Evolutionary conservation across 2,329 filamentous ascomycete species (phyloP).

Genomic region (Mollisiaceae sp.): DNA sequence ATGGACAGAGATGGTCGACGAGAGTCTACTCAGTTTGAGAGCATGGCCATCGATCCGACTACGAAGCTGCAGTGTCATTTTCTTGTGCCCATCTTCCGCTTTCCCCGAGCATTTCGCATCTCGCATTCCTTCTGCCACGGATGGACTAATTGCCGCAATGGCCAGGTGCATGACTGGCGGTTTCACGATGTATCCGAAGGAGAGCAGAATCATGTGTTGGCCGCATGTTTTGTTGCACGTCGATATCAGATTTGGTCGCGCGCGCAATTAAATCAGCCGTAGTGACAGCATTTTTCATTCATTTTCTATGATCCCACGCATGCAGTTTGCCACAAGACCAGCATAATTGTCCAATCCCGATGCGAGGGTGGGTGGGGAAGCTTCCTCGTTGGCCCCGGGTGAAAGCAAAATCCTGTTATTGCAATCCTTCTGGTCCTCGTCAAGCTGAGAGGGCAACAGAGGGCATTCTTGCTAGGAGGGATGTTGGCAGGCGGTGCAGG

Average conservation of each 20-base stretch:
- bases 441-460: too few relatives aligned
- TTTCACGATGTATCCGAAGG: not conserved
- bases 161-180: not conserved
- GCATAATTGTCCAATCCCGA: not conserved
- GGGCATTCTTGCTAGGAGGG: too few relatives aligned
- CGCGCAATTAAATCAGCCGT: not conserved
- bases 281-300: not conserved
- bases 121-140: not conserved
- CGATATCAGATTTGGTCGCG: not conserved
- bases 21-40: not conserved
- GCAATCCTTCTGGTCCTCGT: too few relatives aligned
- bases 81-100: not conserved
- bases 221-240: not conserved
- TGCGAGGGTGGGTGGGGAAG: not conserved
- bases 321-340: not conserved
- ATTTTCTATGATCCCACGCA: not conserved
- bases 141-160: slow-evolving; percentile 1
- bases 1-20: not conserved
- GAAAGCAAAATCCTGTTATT: not conserved
- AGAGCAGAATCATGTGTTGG: not conserved
- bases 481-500: too few relatives aligned
- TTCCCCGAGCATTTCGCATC: not conserved
- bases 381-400: not conserved
- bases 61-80: not conserved
- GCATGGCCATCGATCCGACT: not conserved